phyloP scores from a whole-genome alignment of 208 protist species.

The Trypanosoma theileri region DNA sequence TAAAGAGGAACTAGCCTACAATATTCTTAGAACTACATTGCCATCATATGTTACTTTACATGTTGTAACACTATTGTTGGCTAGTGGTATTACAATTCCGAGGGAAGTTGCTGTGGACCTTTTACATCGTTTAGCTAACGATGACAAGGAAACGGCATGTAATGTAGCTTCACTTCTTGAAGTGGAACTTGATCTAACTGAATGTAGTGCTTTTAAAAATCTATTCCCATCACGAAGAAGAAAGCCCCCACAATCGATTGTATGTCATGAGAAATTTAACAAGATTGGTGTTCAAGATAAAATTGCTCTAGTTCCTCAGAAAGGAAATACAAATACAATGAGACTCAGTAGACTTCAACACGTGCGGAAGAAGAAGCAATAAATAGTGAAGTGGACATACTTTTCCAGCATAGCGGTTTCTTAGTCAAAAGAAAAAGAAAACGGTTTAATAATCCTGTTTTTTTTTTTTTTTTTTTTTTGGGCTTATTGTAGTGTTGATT shows the following conservation, averaged over 20 bases:
- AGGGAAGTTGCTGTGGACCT: constrained; percentile 11
- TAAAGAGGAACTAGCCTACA: constrained; percentile 18
- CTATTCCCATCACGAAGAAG: not conserved
- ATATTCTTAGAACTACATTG: constrained; percentile 10
- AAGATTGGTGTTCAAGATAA: not conserved
- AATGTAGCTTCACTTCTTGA: constrained; percentile 22
- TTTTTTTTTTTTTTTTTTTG: constrained; percentile 16
- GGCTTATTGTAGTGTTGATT: not conserved
- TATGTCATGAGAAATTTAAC: not conserved
- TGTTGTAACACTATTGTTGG: constrained; percentile 23
- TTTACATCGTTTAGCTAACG: constrained; percentile 9
- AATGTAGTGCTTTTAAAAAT: constrained; percentile 5
- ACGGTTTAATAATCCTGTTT: constrained; percentile 1
- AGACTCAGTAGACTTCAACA: constrained; percentile 14
- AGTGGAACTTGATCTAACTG: constrained; percentile 16
- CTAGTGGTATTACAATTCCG: constrained; percentile 24
- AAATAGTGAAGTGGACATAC: not conserved
- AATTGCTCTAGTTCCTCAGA: not conserved
- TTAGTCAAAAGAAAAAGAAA: not conserved
- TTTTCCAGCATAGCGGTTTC: not conserved
- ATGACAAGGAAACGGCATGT: constrained; percentile 9
- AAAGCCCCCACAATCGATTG: not conserved
- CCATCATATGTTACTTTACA: constrained; percentile 10
- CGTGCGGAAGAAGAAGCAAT: not conserved
- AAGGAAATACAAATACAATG: not conserved